phyloP scores from a whole-genome alignment of 2,329 filamentous ascomycete species.

The Colletotrichum australisinense region DNA sequence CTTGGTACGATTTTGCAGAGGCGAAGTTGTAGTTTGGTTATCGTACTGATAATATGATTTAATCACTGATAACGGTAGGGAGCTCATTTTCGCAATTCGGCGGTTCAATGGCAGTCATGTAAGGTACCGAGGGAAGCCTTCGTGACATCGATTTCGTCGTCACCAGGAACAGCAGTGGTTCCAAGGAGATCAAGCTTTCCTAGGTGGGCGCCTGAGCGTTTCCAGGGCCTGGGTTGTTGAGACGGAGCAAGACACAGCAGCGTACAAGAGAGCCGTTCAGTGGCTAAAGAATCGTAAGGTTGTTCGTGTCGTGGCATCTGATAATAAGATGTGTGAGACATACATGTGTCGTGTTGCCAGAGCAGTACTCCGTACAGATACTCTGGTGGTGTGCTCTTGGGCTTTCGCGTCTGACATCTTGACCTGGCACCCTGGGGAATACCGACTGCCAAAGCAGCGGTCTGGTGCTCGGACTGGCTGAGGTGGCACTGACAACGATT shows the following conservation, averaged over 20 bases:
- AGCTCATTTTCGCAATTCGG: not conserved
- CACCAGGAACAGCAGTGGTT: not conserved
- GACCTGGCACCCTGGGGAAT: not conserved
- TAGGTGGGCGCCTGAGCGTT: constrained; percentile 8
- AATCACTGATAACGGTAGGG: not conserved
- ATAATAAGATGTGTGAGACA: constrained; percentile 25
- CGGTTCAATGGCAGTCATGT: not conserved
- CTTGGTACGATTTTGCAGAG: not conserved
- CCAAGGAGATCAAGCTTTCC: constrained; percentile 21
- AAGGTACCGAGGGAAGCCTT: not conserved
- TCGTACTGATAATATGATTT: not conserved
- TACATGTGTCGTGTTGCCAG: constrained; percentile 10
- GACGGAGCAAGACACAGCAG: constrained; percentile 16
- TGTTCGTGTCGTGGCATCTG: constrained; percentile 11
- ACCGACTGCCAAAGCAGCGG: constrained; percentile 14
- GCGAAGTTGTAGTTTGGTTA: not conserved
- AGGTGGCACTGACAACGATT: constrained; percentile 14
- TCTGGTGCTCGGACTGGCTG: not conserved
- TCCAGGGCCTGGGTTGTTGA: constrained; percentile 18
- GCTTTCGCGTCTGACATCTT: constrained; percentile 12
- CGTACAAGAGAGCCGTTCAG: not conserved
- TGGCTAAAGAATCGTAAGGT: not conserved
- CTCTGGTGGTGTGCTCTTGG: not conserved
- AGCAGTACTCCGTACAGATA: not conserved
- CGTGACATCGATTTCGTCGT: not conserved